Base-by-base conservation (phyloP, 106 monocot genomes). In the Dioscorea alata region DNA sequence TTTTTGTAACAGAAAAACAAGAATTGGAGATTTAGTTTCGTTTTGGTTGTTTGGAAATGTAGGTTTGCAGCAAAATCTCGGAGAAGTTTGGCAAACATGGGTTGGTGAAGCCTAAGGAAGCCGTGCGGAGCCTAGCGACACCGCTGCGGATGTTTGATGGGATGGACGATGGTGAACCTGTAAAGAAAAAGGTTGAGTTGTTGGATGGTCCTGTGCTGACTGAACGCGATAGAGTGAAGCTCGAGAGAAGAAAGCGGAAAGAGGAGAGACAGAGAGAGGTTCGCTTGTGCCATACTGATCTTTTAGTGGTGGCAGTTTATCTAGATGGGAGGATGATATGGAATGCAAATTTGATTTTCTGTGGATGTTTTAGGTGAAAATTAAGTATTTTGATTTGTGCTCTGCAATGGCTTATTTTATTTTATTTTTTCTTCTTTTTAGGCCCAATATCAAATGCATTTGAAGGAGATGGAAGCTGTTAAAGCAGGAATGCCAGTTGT, bases 191-290 rank as follows among this genome's bases (percentile, higher is more conserved):
- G 56, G 51, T 49, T 20, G 92, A 97, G 68, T 67, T 87, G 21
- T 64, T 76, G 60, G 93, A 93, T 50, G 99, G 99, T 57, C 92
- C 99, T 25, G 0, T 99, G 23, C 75, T 99, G 15, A 83, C 99
- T 58, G 92, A 90, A 71, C 76, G 99, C 4, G 99, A 93, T 76
- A 67, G 74, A 57, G 71, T 71, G 50, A 99, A 99, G 81, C 49
- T 99, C 63, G 99, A 92, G 75, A 85, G 99, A 64, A 89, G 70
- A 73, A 99, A 88, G 76, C 90, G 99, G 73, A 99, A 99, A 71
- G 92, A 99, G 0, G 99, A 99, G 67, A 83, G 92, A 14, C 89
- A 85, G 71, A 90, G 99, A 90, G 92, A 93, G 99, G 99, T 87
- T 74, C 33, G n/a, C n/a, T 42, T 5, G 10, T 42, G 10, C 42